Percentiles rank a stretch among this genome's conserved stretches.
Evolutionary conservation across 2,329 filamentous ascomycete genomes (phyloP).

Genomic region (Endoconidiophora polonica): DNA sequence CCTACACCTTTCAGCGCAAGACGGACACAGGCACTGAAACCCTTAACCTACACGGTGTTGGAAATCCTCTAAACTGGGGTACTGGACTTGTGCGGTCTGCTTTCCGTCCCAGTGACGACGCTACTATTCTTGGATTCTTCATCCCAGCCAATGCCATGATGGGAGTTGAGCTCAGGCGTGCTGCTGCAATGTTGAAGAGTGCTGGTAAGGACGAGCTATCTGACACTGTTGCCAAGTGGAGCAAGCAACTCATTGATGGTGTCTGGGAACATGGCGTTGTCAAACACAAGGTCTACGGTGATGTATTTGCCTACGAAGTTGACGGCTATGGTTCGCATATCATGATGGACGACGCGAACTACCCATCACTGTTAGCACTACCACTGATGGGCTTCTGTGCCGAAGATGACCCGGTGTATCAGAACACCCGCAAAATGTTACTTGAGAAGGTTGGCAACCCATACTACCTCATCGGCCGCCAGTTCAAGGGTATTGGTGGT

Average conservation of each 20-base stretch:
- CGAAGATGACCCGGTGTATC: constrained; percentile 51
- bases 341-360: constrained; percentile 80
- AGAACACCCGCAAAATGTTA: constrained; percentile 70
- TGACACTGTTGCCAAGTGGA: constrained; percentile 39
- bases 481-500: constrained; percentile 76
- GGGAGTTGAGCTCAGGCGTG: constrained; percentile 67
- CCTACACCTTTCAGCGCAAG: constrained; percentile 72
- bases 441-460: constrained; percentile 64
- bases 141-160: constrained; percentile 96
- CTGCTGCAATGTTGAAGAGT: constrained; percentile 49
- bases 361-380: constrained; percentile 63
- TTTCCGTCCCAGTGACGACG: constrained; percentile 89
- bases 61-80: constrained; percentile 75
- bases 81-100: constrained; percentile 81
- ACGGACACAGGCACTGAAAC: constrained; percentile 84
- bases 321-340: constrained; percentile 72
- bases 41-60: constrained; percentile 60
- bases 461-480: constrained; percentile 63
- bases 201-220: constrained; percentile 38
- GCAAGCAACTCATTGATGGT: constrained; percentile 51
- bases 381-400: constrained; percentile 63
- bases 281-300: constrained; percentile 54
- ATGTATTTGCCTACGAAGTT: constrained; percentile 75
- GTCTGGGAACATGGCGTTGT: constrained; percentile 76
- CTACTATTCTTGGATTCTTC: constrained; percentile 84